phyloP scores from a whole-genome alignment of 2,329 filamentous ascomycete species.

The Paecilomyces fulvus region DNA sequence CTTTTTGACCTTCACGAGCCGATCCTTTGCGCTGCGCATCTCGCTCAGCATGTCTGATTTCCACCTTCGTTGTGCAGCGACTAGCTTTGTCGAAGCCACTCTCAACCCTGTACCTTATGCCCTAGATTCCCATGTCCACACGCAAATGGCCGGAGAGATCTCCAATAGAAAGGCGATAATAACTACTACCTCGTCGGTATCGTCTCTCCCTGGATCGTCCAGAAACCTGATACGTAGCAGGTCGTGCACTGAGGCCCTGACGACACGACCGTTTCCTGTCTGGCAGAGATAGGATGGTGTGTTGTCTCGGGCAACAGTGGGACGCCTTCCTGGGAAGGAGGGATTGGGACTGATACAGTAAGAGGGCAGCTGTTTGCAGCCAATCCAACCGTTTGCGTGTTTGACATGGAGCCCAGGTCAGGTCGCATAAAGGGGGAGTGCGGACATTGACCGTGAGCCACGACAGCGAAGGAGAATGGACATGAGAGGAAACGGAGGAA shows the following conservation, averaged over 20 bases:
- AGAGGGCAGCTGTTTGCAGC: too few relatives aligned
- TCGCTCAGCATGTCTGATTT: not conserved
- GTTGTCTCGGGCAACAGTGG: too few relatives aligned
- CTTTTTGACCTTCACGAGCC: slow-evolving; percentile 17
- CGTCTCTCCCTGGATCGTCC: too few relatives aligned
- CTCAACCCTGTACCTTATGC: not conserved
- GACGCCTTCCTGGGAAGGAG: too few relatives aligned
- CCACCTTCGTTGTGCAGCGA: not conserved
- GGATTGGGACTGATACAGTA: too few relatives aligned
- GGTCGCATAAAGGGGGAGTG: not conserved
- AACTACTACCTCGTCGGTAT: too few relatives aligned
- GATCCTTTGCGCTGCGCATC: not conserved
- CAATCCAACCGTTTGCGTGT: not conserved
- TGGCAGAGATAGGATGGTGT: too few relatives aligned
- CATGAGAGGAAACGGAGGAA: slow-evolving; percentile 1
- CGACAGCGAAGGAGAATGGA: slow-evolving; percentile 1
- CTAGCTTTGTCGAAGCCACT: not conserved
- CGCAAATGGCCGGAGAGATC: too few relatives aligned
- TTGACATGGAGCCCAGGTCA: not conserved
- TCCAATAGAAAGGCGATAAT: too few relatives aligned
- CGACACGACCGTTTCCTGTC: too few relatives aligned
- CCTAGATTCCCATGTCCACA: not conserved
- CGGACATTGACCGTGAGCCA: slow-evolving; percentile 2
- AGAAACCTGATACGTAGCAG: too few relatives aligned
- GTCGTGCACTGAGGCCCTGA: too few relatives aligned